These are phyloP conservation scores for Solanum pinnatisectum DNA, from an alignment of 257 asterid genomes.

Conservation along the genomic window DNA sequence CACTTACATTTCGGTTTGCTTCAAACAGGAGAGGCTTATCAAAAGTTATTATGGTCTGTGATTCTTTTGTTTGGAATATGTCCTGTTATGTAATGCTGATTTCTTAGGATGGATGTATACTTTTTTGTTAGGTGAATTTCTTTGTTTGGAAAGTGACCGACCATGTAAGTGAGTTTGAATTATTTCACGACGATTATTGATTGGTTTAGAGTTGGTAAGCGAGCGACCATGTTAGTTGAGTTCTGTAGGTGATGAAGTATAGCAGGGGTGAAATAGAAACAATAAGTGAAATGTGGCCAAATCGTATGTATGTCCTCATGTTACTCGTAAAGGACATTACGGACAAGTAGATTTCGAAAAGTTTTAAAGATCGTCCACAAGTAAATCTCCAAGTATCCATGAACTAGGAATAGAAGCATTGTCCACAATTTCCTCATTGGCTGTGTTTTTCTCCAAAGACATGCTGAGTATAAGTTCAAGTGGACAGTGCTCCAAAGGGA, in stretches of 20 bases:
- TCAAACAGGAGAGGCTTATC: not conserved
- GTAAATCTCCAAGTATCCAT: constrained; percentile 21
- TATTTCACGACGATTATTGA: not conserved
- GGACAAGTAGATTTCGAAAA: constrained; percentile 32
- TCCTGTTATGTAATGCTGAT: not conserved
- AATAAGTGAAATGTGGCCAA: not conserved
- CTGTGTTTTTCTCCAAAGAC: not conserved
- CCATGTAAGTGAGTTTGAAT: not conserved
- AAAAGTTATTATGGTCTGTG: not conserved
- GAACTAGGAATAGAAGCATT: constrained; percentile 10
- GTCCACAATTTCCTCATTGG: constrained; percentile 19
- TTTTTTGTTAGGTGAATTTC: not conserved
- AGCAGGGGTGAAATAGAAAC: not conserved
- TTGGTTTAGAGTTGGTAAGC: not conserved
- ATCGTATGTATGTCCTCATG: constrained; percentile 5
- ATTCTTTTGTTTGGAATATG: not conserved
- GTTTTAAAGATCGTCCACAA: constrained; percentile 29
- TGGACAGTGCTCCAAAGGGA: constrained; percentile 8
- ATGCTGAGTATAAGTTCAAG: not conserved
- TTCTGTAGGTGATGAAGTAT: not conserved
- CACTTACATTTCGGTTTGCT: not conserved
- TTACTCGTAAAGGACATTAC: constrained; percentile 42
- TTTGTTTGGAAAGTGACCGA: not conserved
- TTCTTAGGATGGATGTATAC: not conserved
- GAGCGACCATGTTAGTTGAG: not conserved